phyloP scores from a whole-genome alignment of 257 asterid genomes.

The Galeopsis tetrahit region DNA sequence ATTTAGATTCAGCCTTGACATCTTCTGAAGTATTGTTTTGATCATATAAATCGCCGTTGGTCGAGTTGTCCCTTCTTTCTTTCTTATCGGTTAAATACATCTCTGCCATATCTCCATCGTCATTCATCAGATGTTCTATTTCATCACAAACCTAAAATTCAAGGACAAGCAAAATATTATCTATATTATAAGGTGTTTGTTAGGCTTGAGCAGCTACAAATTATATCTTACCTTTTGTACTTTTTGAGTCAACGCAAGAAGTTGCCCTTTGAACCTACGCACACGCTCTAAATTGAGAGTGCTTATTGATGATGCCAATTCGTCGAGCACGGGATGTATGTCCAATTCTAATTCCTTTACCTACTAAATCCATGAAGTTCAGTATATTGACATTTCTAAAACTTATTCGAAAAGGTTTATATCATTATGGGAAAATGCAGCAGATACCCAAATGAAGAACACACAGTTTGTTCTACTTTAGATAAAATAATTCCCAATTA shows the following conservation, averaged over 20 bases:
- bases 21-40: conserved; percentile 44
- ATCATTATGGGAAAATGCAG: background rate
- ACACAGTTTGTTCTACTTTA: background rate
- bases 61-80: conserved; percentile 65
- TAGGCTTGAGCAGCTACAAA: conserved; percentile 10
- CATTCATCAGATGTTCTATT: conserved; percentile 97
- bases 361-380: conserved; percentile 55
- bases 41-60: conserved; percentile 51
- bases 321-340: conserved; percentile 93
- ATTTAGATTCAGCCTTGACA: conserved; percentile 49
- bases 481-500: background rate
- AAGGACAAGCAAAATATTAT: conserved; percentile 25
- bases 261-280: conserved; percentile 94
- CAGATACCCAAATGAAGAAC: background rate
- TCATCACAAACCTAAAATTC: conserved; percentile 82
- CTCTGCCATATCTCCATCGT: conserved; percentile 99
- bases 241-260: conserved; percentile 92
- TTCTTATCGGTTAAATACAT: conserved; percentile 98
- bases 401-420: background rate
- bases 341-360: conserved; percentile 88
- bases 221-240: conserved; percentile 77
- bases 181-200: conserved; percentile 24
- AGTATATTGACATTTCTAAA: conserved; percentile 22
- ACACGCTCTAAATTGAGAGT: conserved; percentile 95
- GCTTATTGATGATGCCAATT: conserved; percentile 85